phyloP scores from a whole-genome alignment of 768 basidiomycete genomes.

The Mycena galopus region DNA sequence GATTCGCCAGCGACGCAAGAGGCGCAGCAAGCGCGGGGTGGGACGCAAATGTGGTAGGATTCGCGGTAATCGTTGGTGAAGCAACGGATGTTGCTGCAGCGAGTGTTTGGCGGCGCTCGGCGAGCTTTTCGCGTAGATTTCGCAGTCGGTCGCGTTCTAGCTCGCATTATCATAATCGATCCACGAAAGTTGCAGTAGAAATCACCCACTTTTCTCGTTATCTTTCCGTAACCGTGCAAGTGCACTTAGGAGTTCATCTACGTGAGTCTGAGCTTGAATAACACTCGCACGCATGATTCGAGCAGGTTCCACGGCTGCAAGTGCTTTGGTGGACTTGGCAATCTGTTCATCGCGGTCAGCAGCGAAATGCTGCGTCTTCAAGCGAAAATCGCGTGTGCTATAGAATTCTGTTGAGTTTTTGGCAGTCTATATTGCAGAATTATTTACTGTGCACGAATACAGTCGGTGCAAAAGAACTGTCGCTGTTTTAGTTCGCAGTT shows the following conservation, averaged over 20 bases:
- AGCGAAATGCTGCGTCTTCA: slow-evolving; percentile 69
- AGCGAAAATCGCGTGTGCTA: slow-evolving; percentile 63
- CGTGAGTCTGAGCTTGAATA: slow-evolving; percentile 44
- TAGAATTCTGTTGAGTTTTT: background rate
- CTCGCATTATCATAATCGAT: background rate
- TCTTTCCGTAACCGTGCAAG: slow-evolving; percentile 66
- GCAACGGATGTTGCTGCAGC: slow-evolving; percentile 65
- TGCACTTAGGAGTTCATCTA: slow-evolving; percentile 66
- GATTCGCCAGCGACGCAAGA: slow-evolving; percentile 59
- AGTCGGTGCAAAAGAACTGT: slow-evolving; percentile 80
- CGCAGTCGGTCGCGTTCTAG: slow-evolving; percentile 76
- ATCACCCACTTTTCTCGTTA: slow-evolving; percentile 70
- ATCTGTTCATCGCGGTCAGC: slow-evolving; percentile 75
- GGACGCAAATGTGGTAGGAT: slow-evolving; percentile 24
- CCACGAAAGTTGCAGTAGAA: background rate
- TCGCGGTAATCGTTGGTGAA: slow-evolving; percentile 40
- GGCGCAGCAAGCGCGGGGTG: slow-evolving; percentile 38
- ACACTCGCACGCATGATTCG: slow-evolving; percentile 63
- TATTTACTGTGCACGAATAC: slow-evolving; percentile 75
- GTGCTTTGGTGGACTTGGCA: slow-evolving; percentile 60
- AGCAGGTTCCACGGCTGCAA: slow-evolving; percentile 58
- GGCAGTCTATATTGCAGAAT: background rate
- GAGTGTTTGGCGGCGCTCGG: slow-evolving; percentile 75
- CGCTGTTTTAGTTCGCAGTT: slow-evolving; percentile 81
- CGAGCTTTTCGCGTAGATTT: slow-evolving; percentile 68